These are phyloP conservation scores for Backusella circina DNA, from an alignment of 192 early-diverging fungal species.

Conservation along the genomic window DNA sequence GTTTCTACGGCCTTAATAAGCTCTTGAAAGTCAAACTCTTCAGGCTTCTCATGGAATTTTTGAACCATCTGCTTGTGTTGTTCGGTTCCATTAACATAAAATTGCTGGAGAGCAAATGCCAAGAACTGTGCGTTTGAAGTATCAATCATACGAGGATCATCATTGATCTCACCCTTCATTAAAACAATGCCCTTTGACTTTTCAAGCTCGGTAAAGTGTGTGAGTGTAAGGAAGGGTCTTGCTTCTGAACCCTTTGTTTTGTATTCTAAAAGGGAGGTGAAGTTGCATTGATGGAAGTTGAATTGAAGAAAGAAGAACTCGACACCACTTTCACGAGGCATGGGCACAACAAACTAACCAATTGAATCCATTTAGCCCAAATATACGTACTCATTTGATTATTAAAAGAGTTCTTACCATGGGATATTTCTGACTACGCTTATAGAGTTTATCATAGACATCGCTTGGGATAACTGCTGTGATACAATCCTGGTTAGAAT, in stretches of 20 bases:
- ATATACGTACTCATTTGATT: background rate
- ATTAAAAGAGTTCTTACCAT: slow-evolving; percentile 20
- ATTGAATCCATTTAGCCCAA: background rate
- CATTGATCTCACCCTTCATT: slow-evolving; percentile 79
- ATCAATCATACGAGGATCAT: slow-evolving; percentile 50
- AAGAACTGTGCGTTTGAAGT: slow-evolving; percentile 73
- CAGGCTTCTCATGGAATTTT: slow-evolving; percentile 74
- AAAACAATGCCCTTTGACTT: slow-evolving; percentile 82
- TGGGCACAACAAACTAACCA: slow-evolving; percentile 77
- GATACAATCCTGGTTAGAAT: slow-evolving; percentile 35
- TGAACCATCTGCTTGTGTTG: slow-evolving; percentile 67
- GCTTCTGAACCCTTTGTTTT: slow-evolving; percentile 78
- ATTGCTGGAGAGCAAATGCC: slow-evolving; percentile 78
- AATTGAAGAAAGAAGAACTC: slow-evolving; percentile 90
- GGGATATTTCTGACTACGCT: slow-evolving; percentile 35
- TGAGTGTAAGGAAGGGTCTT: slow-evolving; percentile 78
- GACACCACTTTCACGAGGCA: slow-evolving; percentile 74
- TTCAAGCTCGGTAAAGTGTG: slow-evolving; percentile 83
- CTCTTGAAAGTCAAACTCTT: slow-evolving; percentile 67
- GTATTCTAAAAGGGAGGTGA: slow-evolving; percentile 88
- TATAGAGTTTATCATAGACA: slow-evolving; percentile 25
- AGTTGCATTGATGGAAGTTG: slow-evolving; percentile 78
- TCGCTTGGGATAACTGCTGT: slow-evolving; percentile 32
- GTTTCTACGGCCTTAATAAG: slow-evolving; percentile 45
- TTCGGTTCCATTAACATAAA: slow-evolving; percentile 76